phyloP scores from a whole-genome alignment of 2,329 filamentous ascomycete genomes.

The Fusarium mexicanum region DNA sequence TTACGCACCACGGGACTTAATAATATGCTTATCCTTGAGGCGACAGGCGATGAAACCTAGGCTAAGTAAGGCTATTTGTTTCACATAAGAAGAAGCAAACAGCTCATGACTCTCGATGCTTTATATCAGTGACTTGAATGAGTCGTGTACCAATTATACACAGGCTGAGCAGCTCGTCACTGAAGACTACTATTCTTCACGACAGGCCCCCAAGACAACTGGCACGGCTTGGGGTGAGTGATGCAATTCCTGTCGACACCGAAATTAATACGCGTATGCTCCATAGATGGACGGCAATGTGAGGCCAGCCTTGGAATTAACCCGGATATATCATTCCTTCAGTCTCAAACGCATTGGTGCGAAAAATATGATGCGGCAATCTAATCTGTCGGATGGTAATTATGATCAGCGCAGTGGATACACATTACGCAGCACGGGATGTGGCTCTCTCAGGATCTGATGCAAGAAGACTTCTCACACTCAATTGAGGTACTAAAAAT shows the following conservation, averaged over 20 bases:
- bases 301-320: neutral
- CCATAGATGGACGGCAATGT: too few species aligned
- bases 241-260: accelerated
- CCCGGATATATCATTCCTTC: neutral
- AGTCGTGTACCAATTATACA: neutral
- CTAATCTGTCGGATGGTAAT: neutral
- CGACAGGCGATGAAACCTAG: neutral
- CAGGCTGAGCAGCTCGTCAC: neutral
- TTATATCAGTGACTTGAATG: neutral
- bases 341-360: neutral
- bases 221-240: accelerated
- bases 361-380: neutral
- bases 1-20: neutral
- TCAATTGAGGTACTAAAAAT: too few species aligned
- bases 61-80: neutral
- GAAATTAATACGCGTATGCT: neutral
- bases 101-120: neutral
- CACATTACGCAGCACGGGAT: neutral
- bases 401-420: slow-evolving; percentile 18
- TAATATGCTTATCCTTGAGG: neutral
- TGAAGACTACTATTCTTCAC: accelerated
- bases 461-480: too few species aligned
- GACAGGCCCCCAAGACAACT: accelerated
- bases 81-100: neutral
- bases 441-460: neutral